A percentile compares a stretch with the other conserved stretches of the same genome.
Evolutionary conservation across 2,329 filamentous ascomycete species (phyloP).

Genomic region (Camptophora hylomeconis): DNA sequence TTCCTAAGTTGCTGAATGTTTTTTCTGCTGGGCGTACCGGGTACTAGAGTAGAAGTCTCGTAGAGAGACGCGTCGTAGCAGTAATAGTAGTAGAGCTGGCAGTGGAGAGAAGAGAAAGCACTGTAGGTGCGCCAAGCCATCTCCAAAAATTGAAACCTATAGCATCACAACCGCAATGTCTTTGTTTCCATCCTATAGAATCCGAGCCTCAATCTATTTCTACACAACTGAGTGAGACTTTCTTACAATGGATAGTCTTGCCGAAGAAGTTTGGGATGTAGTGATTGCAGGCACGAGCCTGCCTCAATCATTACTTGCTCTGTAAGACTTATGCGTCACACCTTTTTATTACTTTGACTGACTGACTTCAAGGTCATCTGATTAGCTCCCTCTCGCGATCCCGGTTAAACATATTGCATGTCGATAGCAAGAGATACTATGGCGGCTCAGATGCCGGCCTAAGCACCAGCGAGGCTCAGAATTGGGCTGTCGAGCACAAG

Average conservation of each 20-base stretch:
- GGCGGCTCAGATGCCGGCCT: conserved; percentile 76
- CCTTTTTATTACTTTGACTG: conserved; percentile 35
- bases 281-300: conserved; percentile 67
- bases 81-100: no score
- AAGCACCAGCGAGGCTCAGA: conserved; percentile 66
- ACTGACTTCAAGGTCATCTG: conserved; percentile 48
- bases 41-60: no score
- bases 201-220: no score
- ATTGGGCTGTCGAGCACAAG: conserved; percentile 47
- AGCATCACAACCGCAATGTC: no score
- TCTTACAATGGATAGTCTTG: conserved; percentile 57
- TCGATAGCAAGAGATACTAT: conserved; percentile 81
- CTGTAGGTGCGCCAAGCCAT: no score
- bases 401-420: conserved; percentile 77
- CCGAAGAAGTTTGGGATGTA: conserved; percentile 65
- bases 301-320: conserved; percentile 64
- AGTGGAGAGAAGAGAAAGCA: no score
- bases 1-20: no score
- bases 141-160: no score
- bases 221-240: no score
- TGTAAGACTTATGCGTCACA: conserved; percentile 38
- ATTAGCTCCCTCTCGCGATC: conserved; percentile 82
- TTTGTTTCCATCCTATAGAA: no score
- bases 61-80: no score
- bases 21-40: no score